These are phyloP conservation scores for Calonectria pseudoturangicola DNA, from an alignment of 2,329 filamentous ascomycete species.

Conservation along the genomic window DNA sequence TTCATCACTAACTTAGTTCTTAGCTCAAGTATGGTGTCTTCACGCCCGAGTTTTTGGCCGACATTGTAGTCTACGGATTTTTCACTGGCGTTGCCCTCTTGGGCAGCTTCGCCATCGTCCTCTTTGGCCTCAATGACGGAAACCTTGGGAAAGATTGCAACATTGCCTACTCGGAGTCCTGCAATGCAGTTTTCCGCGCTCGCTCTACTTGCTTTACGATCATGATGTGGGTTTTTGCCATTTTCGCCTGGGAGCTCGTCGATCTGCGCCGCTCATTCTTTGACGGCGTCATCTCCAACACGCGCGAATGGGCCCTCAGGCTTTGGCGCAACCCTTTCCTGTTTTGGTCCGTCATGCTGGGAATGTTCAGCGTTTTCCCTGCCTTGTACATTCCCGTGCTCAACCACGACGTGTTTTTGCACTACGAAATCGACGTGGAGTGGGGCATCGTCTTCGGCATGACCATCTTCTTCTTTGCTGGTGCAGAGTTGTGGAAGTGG, in stretches of 20 bases:
- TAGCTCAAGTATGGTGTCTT: conserved; percentile 73
- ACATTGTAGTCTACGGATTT: conserved; percentile 78
- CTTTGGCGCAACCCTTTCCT: conserved; percentile 74
- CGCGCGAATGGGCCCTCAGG: conserved; percentile 73
- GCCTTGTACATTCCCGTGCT: conserved; percentile 82
- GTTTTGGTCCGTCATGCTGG: conserved; percentile 69
- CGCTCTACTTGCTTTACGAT: conserved; percentile 80
- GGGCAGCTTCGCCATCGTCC: conserved; percentile 75
- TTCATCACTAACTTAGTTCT: neutral
- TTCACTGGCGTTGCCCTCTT: conserved; percentile 78
- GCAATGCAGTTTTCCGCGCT: conserved; percentile 77
- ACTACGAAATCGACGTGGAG: conserved; percentile 79
- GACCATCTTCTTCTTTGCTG: conserved; percentile 76
- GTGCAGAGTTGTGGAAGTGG: conserved; percentile 81
- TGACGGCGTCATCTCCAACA: conserved; percentile 71
- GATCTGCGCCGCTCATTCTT: conserved; percentile 81
- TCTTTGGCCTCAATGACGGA: conserved; percentile 65
- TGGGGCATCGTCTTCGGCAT: conserved; percentile 81
- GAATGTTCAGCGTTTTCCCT: conserved; percentile 75
- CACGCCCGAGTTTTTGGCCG: conserved; percentile 76
- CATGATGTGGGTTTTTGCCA: conserved; percentile 80
- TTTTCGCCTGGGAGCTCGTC: conserved; percentile 82
- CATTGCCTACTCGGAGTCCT: conserved; percentile 67
- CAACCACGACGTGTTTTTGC: conserved; percentile 79
- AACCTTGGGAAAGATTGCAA: conserved; percentile 76